Evolutionary conservation across 2,329 filamentous ascomycete species (phyloP).

Genomic region (Ceratocystis cubensis): DNA sequence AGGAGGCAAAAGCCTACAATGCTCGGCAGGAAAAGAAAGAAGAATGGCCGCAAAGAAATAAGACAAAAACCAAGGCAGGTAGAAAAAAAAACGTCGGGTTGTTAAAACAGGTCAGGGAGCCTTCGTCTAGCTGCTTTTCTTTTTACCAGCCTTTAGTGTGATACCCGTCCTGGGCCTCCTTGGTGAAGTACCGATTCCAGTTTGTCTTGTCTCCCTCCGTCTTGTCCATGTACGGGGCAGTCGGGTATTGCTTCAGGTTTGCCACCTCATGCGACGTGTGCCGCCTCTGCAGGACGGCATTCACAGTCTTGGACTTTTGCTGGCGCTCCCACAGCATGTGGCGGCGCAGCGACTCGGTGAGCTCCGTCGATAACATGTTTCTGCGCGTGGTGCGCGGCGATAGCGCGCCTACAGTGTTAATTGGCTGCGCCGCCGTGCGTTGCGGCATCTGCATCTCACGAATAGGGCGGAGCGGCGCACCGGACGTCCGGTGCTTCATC

Average conservation of each 20-base stretch:
- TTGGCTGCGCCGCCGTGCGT: slow-evolving; percentile 60
- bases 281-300: slow-evolving; percentile 75
- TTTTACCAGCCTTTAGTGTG: slow-evolving; percentile 35
- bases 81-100: not conserved
- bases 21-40: not conserved
- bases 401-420: slow-evolving; percentile 60
- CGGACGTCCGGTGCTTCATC: slow-evolving; percentile 48
- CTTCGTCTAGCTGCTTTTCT: not conserved
- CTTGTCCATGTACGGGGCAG: slow-evolving; percentile 48
- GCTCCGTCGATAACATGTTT: slow-evolving; percentile 90
- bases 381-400: slow-evolving; percentile 84
- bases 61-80: not conserved
- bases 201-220: slow-evolving; percentile 55
- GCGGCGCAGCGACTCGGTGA: slow-evolving; percentile 83
- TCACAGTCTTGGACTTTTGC: slow-evolving; percentile 80
- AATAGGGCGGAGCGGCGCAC: slow-evolving; percentile 40
- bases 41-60: not conserved
- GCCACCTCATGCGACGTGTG: slow-evolving; percentile 86
- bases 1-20: not conserved
- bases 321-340: slow-evolving; percentile 92
- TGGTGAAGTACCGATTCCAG: slow-evolving; percentile 77
- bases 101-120: not conserved
- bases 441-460: slow-evolving; percentile 46
- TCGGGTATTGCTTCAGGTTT: slow-evolving; percentile 72
- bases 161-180: slow-evolving; percentile 49